Conservation (phyloP, 805 yeast genomes). For the Pichia sporocuriosa region DNA sequence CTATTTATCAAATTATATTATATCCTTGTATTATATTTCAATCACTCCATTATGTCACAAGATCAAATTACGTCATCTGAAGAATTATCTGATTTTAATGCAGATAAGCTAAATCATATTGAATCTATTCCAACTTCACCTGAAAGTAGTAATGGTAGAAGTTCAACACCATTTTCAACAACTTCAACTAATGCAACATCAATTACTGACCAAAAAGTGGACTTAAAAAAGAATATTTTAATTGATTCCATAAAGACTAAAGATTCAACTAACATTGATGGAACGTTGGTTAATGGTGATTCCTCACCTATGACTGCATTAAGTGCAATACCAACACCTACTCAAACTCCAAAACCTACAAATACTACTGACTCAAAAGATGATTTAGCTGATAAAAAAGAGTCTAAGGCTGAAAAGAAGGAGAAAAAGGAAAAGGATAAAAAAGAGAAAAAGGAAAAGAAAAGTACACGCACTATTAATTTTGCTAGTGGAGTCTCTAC, state of each 20-base stretch:
- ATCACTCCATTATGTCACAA: constrained; percentile 6
- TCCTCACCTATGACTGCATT: constrained; percentile 9
- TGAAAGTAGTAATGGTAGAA: constrained; percentile 25
- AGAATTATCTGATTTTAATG: constrained; percentile 17
- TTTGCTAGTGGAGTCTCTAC: constrained; percentile 71
- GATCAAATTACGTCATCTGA: constrained; percentile 14
- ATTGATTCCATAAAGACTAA: constrained; percentile 9
- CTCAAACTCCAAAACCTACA: constrained; percentile 14
- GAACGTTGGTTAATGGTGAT: too few species aligned
- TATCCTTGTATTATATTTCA: not conserved
- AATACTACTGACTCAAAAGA: constrained; percentile 8
- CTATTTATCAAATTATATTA: not conserved
- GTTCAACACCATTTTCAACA: constrained; percentile 37
- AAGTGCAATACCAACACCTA: not conserved
- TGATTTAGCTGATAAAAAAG: constrained; percentile 7
- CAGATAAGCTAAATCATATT: constrained; percentile 8
- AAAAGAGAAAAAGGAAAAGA: constrained; percentile 26
- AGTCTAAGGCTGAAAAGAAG: constrained; percentile 14
- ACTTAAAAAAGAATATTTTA: not conserved
- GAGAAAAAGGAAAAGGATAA: constrained; percentile 21
- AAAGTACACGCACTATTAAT: constrained; percentile 36
- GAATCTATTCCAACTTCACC: constrained; percentile 27
- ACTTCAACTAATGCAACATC: constrained; percentile 27
- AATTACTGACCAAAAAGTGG: constrained; percentile 8
- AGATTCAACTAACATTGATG: too few species aligned